Conservation (phyloP, 495 filamentous ascomycete genomes). For the Penicillium argentinense region DNA sequence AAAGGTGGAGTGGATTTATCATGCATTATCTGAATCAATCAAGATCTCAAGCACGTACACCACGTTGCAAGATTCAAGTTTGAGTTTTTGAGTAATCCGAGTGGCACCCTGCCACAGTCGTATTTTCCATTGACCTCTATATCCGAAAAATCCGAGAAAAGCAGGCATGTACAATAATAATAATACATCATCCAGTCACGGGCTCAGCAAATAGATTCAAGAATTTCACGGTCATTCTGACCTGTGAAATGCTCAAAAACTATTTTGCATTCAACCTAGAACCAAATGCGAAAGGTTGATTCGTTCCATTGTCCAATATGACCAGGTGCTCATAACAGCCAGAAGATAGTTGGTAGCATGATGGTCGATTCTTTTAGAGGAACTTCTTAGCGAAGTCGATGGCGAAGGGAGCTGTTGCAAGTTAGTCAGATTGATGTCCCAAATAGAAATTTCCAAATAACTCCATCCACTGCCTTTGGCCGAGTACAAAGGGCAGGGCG, state of each 20-base stretch:
- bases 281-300: conserved; percentile 6
- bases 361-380: conserved; percentile 51
- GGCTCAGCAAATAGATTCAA: no score
- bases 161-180: conserved; percentile 33
- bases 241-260: no score
- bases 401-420: conserved; percentile 69
- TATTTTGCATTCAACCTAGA: no score
- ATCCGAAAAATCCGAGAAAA: conserved; percentile 21
- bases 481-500: no score
- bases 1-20: conserved; percentile 19
- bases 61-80: no score
- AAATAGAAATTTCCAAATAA: no score
- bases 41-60: background rate
- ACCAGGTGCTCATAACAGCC: conserved; percentile 1
- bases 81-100: background rate
- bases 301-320: conserved; percentile 5
- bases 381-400: conserved; percentile 75
- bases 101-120: conserved; percentile 16
- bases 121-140: conserved; percentile 21
- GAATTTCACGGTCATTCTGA: no score
- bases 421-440: background rate
- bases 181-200: conserved; percentile 31
- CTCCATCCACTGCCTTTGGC: no score
- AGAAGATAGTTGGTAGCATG: conserved; percentile 1
- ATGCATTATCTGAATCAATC: no score